Conservation (phyloP, 2,329 filamentous ascomycete genomes). For the Aspergillus chevalieri region DNA sequence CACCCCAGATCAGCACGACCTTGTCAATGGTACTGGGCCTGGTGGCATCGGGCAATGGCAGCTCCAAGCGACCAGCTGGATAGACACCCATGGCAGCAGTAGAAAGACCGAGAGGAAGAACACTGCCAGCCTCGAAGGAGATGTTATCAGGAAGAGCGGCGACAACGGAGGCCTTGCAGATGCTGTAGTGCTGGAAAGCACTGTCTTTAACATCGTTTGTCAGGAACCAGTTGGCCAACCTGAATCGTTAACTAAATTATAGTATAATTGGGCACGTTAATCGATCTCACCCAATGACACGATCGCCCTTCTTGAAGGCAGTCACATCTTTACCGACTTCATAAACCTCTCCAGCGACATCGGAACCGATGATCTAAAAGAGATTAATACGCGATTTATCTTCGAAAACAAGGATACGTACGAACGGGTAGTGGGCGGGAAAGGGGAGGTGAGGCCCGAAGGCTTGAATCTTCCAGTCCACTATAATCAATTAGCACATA, state of each 20-base stretch:
- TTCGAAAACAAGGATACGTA: neutral
- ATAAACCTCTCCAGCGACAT: constrained; percentile 43
- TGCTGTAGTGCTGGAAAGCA: constrained; percentile 25
- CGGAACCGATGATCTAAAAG: constrained; percentile 32
- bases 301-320: constrained; percentile 22
- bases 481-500: neutral
- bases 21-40: constrained; percentile 12
- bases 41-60: constrained; percentile 15
- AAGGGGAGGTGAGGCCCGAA: neutral
- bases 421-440: neutral
- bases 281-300: constrained; percentile 17
- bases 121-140: constrained; percentile 28
- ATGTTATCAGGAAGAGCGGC: constrained; percentile 27
- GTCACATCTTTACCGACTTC: constrained; percentile 33
- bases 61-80: constrained; percentile 14
- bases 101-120: constrained; percentile 29
- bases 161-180: constrained; percentile 16
- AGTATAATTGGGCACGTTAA: neutral
- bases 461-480: constrained; percentile 1
- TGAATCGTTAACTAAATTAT: constrained; percentile 3
- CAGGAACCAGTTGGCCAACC: constrained; percentile 9
- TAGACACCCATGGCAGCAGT: constrained; percentile 22
- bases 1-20: constrained; percentile 41
- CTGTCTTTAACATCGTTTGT: constrained; percentile 20
- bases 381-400: neutral